A percentile compares a stretch with the other conserved stretches of the same genome.
These are phyloP conservation scores for Metarhizium brunneum DNA, from an alignment of 2,329 filamentous ascomycete genomes.

Conservation along the genomic window DNA sequence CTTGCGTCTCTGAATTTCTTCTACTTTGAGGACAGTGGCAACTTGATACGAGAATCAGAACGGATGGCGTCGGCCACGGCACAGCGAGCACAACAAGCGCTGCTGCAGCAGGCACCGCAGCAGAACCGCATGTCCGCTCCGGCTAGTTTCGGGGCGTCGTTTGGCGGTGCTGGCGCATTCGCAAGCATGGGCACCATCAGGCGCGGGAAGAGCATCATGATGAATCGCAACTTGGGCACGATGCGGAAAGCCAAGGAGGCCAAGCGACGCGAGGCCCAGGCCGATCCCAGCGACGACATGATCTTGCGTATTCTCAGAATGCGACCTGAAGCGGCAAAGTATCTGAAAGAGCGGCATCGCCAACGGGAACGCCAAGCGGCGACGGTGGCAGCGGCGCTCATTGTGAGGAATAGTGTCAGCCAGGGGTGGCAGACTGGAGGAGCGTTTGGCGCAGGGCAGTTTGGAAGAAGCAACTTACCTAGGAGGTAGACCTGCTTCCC, in stretches of 20 bases:
- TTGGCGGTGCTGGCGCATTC: conserved; percentile 32
- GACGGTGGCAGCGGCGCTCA: conserved; percentile 82
- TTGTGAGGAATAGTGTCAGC: conserved; percentile 80
- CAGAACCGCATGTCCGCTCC: conserved; percentile 64
- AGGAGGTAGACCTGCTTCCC: conserved; percentile 26
- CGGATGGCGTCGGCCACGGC: conserved; percentile 86
- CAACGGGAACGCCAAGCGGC: conserved; percentile 92
- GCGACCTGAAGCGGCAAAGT: conserved; percentile 80
- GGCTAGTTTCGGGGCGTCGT: conserved; percentile 29
- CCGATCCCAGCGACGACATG: conserved; percentile 96
- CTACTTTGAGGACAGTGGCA: conserved; percentile 89
- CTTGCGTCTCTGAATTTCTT: conserved; percentile 96
- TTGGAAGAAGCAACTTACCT: conserved; percentile 37
- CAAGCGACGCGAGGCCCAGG: conserved; percentile 89
- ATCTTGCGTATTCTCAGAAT: conserved; percentile 91
- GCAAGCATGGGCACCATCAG: conserved; percentile 61
- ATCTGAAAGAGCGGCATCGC: conserved; percentile 81
- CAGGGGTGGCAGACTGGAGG: conserved; percentile 43
- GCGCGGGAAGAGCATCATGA: conserved; percentile 75
- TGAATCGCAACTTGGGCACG: conserved; percentile 86
- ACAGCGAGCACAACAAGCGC: conserved; percentile 63
- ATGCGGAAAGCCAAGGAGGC: conserved; percentile 96
- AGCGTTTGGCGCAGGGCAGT: conserved; percentile 26
- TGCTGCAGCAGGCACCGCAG: conserved; percentile 33
- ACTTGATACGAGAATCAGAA: conserved; percentile 89